Percentiles rank a stretch among this genome's conserved stretches.
phyloP scores from a whole-genome alignment of 306 rosid species.

The Carpinus viminea region DNA sequence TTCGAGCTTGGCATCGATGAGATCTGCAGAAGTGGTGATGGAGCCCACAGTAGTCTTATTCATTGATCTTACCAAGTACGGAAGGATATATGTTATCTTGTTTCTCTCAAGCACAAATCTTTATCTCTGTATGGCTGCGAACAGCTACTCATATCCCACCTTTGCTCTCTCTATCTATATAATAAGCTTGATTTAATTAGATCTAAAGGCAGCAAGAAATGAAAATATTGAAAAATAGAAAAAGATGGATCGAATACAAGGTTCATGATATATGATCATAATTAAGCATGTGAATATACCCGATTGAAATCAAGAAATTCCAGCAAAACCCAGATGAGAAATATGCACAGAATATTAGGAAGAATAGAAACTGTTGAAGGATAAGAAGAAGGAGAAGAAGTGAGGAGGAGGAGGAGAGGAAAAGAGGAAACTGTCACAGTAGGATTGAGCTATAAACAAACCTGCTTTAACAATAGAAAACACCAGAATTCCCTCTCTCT shows the following conservation, averaged over 20 bases:
- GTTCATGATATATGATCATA: too few relatives aligned
- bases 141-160: constrained; percentile 39
- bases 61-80: constrained; percentile 26
- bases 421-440: constrained; percentile 49
- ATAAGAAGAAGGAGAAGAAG: constrained; percentile 12
- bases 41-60: constrained; percentile 54
- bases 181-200: constrained; percentile 14
- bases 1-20: constrained; percentile 93
- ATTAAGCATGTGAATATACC: constrained; percentile 5
- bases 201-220: constrained; percentile 22
- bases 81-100: constrained; percentile 20
- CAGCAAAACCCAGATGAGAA: constrained; percentile 39
- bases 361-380: not conserved
- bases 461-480: constrained; percentile 63
- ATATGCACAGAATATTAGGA: constrained; percentile 18
- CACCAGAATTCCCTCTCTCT: constrained; percentile 48
- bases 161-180: constrained; percentile 19
- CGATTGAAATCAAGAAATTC: constrained; percentile 25
- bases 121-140: constrained; percentile 29
- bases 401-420: constrained; percentile 12
- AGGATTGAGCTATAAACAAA: constrained; percentile 64
- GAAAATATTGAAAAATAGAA: not conserved
- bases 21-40: constrained; percentile 68
- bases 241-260: not conserved
- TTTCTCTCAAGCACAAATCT: constrained; percentile 26